Conservation (phyloP, 2,329 filamentous ascomycete genomes). For the Trichoderma sp. region DNA sequence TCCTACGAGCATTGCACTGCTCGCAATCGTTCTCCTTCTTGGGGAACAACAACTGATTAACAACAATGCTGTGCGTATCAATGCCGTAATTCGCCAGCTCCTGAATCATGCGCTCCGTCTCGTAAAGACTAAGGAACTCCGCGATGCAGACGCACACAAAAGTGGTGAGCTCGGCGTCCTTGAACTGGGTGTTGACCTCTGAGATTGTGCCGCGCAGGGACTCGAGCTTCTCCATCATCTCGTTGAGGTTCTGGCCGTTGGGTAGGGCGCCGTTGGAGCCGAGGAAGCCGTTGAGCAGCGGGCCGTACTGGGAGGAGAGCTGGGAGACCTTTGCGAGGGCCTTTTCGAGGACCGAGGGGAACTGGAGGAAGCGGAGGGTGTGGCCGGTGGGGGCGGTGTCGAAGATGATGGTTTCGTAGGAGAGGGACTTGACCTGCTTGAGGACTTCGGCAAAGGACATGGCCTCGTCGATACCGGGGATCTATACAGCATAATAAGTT, state of each 20-base stretch:
- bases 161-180: conserved; percentile 90
- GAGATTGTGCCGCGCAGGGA: conserved; percentile 85
- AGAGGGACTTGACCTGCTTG: conserved; percentile 98
- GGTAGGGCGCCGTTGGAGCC: conserved; percentile 73
- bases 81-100: conserved; percentile 91
- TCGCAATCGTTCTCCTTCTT: conserved; percentile 82
- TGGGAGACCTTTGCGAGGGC: conserved; percentile 96
- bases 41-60: conserved; percentile 96
- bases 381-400: conserved; percentile 97
- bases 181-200: conserved; percentile 98
- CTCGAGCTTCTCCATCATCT: conserved; percentile 94
- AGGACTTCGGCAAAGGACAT: conserved; percentile 99
- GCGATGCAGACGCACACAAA: conserved; percentile 99
- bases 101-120: conserved; percentile 99
- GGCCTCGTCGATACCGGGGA: conserved; percentile 96
- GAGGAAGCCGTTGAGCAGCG: conserved; percentile 90
- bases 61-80: conserved; percentile 95
- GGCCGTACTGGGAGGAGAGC: conserved; percentile 89
- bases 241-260: conserved; percentile 87
- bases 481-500: conserved; percentile 51
- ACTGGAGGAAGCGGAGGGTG: conserved; percentile 97
- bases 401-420: conserved; percentile 98
- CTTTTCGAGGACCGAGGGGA: conserved; percentile 97
- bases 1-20: conserved; percentile 88
- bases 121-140: conserved; percentile 93